Base-by-base conservation (phyloP, 305 asterid genomes). In the Plantago coronopus region DNA sequence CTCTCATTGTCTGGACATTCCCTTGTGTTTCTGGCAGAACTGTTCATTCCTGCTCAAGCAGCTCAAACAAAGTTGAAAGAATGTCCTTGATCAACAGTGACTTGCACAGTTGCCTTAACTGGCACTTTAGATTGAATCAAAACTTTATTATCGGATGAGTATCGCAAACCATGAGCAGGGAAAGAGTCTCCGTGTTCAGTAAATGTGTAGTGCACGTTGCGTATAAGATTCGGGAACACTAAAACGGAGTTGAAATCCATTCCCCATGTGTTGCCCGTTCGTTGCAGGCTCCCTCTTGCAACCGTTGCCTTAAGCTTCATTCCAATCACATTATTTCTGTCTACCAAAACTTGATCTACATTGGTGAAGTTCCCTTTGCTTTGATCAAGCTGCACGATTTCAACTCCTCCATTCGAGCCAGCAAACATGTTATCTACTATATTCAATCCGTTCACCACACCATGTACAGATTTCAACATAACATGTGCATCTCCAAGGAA, bases 401-500 rank as follows among this genome's bases (percentile, higher is more conserved):
- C 85, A 1, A 82, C 16, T 46, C 82, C 91, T 54, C 64, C 79
- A 3, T 59, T 58, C 1, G 88, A 74, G 3, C 98, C 98, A 0
- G 91, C 60, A 21, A 93, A 93, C 89, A 83, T 85, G 78, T 91
- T 91, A 22, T 85, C 89, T 11, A 80, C 88, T 0, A 91, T 75
- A 69, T 75, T 83, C 13, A 89, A 88, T 16, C 98, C 98, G 1
- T 63, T 78, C 38, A 64, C 69, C 11, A 76, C 79, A 5, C 98
- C 97, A 1, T 77, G 71, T 1, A 87, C 54, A 0, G 97, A 76
- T 42, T 78, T 93, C 37, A 93, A 57, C 17, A 76, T 61, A 37
- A 93, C 25, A 60, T 61, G 79, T 0, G 80, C 95, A 20, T 84
- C 97, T 2, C 98, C 98, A 5, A 89, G 91, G 70, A 91, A 91